Conservation (phyloP, 257 asterid genomes). For the Solanum chmielewskii region DNA sequence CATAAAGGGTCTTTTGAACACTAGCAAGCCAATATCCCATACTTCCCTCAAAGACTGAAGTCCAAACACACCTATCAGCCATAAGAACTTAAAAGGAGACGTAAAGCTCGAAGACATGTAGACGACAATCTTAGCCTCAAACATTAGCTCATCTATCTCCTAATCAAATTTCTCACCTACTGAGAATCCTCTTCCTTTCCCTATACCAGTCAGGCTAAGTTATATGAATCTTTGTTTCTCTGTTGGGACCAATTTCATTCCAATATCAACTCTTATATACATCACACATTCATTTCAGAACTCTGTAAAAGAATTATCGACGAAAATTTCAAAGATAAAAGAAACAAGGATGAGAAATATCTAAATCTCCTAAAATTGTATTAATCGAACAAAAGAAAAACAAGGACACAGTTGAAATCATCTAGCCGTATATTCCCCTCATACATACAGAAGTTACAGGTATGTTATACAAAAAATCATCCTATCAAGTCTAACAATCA, state of each 20-base stretch:
- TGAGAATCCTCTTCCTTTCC: not conserved
- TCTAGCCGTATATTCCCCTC: not conserved
- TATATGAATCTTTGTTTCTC: not conserved
- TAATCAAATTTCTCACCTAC: not conserved
- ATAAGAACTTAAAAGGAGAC: not conserved
- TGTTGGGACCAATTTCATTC: not conserved
- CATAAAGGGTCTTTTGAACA: not conserved
- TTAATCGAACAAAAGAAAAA: not conserved
- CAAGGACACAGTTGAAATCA: not conserved
- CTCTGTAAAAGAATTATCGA: not conserved
- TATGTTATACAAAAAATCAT: not conserved
- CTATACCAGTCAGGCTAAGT: not conserved
- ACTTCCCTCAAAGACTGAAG: not conserved
- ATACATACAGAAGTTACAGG: not conserved
- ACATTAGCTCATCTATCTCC: not conserved
- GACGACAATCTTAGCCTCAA: not conserved
- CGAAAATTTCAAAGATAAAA: not conserved
- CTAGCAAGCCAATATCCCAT: not conserved
- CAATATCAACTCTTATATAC: not conserved
- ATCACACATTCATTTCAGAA: not conserved
- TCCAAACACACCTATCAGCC: not conserved
- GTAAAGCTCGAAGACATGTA: not conserved
- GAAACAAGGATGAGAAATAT: not conserved
- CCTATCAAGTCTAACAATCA: not conserved
- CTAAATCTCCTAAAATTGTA: not conserved